A percentile compares a stretch with the other conserved stretches of the same genome.
phyloP scores from a whole-genome alignment of 495 filamentous ascomycete species.

The Hypoxylon intermedium region DNA sequence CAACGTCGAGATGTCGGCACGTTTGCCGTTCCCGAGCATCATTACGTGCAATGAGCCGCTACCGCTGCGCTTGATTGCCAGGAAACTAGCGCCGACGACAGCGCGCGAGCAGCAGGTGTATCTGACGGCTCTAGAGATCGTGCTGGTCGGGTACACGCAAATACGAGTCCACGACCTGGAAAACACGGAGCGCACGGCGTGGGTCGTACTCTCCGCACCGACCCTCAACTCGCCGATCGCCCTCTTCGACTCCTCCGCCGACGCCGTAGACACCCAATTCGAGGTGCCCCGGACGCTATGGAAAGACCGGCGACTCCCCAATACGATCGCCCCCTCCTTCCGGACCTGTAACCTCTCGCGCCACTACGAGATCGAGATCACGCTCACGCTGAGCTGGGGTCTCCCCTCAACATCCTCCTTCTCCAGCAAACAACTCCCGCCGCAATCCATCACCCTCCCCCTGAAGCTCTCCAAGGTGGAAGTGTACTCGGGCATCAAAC shows the following conservation, averaged over 20 bases:
- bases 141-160: constrained; percentile 77
- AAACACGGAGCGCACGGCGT: constrained; percentile 69
- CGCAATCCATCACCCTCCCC: constrained; percentile 75
- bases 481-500: constrained; percentile 90
- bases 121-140: constrained; percentile 79
- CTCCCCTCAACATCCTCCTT: constrained; percentile 29
- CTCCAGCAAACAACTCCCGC: constrained; percentile 17
- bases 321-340: constrained; percentile 84
- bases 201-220: constrained; percentile 71
- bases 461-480: constrained; percentile 74
- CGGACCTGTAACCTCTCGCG: constrained; percentile 86
- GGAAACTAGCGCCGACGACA: constrained; percentile 71
- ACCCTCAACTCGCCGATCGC: constrained; percentile 64
- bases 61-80: constrained; percentile 78
- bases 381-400: constrained; percentile 71
- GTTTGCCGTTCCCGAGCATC: constrained; percentile 87
- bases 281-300: constrained; percentile 72
- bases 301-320: constrained; percentile 73
- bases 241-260: constrained; percentile 61
- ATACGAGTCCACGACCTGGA: constrained; percentile 75
- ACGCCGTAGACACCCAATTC: constrained; percentile 69
- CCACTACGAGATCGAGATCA: constrained; percentile 81
- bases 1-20: constrained; percentile 71
- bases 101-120: constrained; percentile 62
- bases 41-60: constrained; percentile 86